Conservation (phyloP, 345 rosid genomes). For the Passiflora organensis region DNA sequence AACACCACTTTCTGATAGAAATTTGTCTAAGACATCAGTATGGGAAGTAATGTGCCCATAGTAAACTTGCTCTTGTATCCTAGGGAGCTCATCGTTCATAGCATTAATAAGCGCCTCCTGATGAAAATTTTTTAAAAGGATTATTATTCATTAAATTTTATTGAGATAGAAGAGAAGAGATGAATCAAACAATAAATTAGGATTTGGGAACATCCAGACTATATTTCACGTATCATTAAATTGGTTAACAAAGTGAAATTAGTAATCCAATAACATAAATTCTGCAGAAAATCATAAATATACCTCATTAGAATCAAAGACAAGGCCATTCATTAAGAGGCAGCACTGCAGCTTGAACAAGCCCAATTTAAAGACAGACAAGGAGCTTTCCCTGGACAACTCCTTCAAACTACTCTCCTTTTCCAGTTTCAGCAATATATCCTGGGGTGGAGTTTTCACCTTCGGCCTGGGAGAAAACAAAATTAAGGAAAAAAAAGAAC, state of each 20-base stretch:
- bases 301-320: conserved; percentile 84
- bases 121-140: conserved; percentile 5
- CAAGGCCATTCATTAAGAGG: conserved; percentile 95
- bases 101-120: conserved; percentile 89
- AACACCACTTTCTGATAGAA: conserved; percentile 77
- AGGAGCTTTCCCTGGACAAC: conserved; percentile 60
- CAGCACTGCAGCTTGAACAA: conserved; percentile 59
- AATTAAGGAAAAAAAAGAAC: conserved; percentile 13
- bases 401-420: conserved; percentile 60
- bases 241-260: background rate
- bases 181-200: no score
- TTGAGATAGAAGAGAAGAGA: no score
- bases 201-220: background rate
- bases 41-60: conserved; percentile 79
- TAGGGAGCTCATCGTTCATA: conserved; percentile 92
- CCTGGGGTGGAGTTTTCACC: conserved; percentile 79
- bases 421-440: conserved; percentile 70
- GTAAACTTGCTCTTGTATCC: conserved; percentile 94
- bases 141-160: no score
- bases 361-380: conserved; percentile 87
- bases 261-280: background rate
- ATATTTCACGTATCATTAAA: background rate
- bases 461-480: conserved; percentile 55
- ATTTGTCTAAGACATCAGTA: conserved; percentile 81
- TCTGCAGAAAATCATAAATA: conserved; percentile 1